Conservation (phyloP, 2,329 filamentous ascomycete genomes). For the Cladobotryum protrusum region DNA sequence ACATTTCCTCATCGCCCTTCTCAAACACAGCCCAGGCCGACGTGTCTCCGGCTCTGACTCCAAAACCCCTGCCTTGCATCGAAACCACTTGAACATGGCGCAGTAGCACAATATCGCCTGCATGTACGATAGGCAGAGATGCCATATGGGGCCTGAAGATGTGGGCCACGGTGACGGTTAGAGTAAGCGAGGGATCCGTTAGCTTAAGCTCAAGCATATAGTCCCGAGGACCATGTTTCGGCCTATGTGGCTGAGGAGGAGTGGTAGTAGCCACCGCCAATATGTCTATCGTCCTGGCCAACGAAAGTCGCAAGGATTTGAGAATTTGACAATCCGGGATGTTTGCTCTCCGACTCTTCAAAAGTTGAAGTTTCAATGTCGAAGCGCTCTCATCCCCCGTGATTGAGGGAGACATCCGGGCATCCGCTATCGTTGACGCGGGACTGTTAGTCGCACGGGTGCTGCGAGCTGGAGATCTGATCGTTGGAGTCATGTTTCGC, state of each 20-base stretch:
- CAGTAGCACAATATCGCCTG: slow-evolving; percentile 54
- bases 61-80: slow-evolving; percentile 49
- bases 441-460: not conserved
- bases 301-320: slow-evolving; percentile 43
- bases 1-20: slow-evolving; percentile 29
- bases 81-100: slow-evolving; percentile 49
- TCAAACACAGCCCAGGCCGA: slow-evolving; percentile 60
- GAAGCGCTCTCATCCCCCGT: slow-evolving; percentile 23
- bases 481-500: slow-evolving; percentile 18
- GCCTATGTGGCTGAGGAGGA: slow-evolving; percentile 45
- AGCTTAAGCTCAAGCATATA: slow-evolving; percentile 54
- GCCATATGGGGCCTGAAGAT: slow-evolving; percentile 54
- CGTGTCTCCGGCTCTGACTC: slow-evolving; percentile 46
- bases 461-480: slow-evolving; percentile 7
- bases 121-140: slow-evolving; percentile 47
- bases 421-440: not conserved
- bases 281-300: slow-evolving; percentile 46
- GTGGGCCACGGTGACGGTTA: slow-evolving; percentile 48
- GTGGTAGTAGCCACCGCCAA: slow-evolving; percentile 48
- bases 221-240: slow-evolving; percentile 52
- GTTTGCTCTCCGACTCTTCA: slow-evolving; percentile 39
- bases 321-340: slow-evolving; percentile 49
- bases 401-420: slow-evolving; percentile 6
- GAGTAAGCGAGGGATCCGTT: slow-evolving; percentile 49
- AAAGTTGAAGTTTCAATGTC: slow-evolving; percentile 40